phyloP scores from a whole-genome alignment of 495 filamentous ascomycete genomes.

The Aspergillus saccharolyticus region DNA sequence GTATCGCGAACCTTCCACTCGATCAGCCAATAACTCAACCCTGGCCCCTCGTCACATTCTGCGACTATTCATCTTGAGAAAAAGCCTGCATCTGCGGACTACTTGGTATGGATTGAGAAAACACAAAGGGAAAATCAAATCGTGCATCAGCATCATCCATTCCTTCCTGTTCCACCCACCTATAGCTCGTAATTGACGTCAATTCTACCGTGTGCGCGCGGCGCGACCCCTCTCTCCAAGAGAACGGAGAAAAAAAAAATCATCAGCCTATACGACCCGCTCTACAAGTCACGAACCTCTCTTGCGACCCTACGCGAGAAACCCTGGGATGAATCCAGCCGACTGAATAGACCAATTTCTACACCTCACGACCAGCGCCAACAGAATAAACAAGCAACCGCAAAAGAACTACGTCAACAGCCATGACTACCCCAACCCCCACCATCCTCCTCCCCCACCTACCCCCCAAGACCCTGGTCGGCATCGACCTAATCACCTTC shows the following conservation, averaged over 20 bases:
- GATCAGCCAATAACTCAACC: neutral
- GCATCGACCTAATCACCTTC: slow-evolving; percentile 51
- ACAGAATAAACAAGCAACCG: slow-evolving; percentile 13
- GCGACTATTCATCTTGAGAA: no score
- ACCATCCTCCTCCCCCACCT: slow-evolving; percentile 45
- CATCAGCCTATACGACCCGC: no score
- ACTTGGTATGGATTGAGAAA: no score
- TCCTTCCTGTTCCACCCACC: neutral
- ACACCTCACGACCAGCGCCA: neutral
- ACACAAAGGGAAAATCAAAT: no score
- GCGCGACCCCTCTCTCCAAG: neutral
- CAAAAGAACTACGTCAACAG: slow-evolving; percentile 13
- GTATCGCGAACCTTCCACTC: neutral
- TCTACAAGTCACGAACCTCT: no score
- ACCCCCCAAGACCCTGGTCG: slow-evolving; percentile 46
- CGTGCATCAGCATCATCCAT: no score
- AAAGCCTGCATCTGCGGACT: no score
- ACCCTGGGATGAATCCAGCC: no score
- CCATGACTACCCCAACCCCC: slow-evolving; percentile 32
- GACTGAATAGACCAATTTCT: no score
- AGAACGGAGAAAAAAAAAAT: no score
- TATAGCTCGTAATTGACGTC: neutral
- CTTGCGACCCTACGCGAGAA: no score
- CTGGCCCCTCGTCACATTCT: neutral
- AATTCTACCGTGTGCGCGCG: neutral